Base-by-base conservation (phyloP, 352 stramenopile genomes). In the Globisporangium heterothallicum region DNA sequence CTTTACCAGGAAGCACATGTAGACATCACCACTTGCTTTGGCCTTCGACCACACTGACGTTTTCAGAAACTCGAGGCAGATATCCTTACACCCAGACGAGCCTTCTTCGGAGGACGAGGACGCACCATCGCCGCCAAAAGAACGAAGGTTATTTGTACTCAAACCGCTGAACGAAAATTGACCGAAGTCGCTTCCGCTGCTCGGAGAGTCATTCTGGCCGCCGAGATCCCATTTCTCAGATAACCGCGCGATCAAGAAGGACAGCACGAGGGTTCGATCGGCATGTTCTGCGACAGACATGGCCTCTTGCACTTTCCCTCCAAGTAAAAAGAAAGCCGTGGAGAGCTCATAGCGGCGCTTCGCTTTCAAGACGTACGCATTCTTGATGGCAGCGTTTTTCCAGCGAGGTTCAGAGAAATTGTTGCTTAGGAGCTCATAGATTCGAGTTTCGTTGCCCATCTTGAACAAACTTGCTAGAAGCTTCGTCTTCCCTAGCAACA, bases 381-480 rank as follows among this genome's bases (percentile, higher is more conserved):
- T 96, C 61, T 96, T 96, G n/a, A 94, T 80, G 13, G 86, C 85
- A 9, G 83, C 84, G 42, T 85, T 92, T 44, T 86, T 84, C 86
- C 86, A 95, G 30, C 83, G 76, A 25, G 70, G 47, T 18, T 96
- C 82, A 0, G 64, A 61, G 59, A 96, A 95, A 50, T 96, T 72
- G 50, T 95, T 94, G 13, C 57, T 65, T 9, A 96, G 26, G 3
- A 96, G 61, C 22, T 94, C 84, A 8, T 59, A 68, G 34, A 94
- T 94, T 21, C 86, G 84, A 4, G 64, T 61, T 50, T 96, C 86
- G 26, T 86, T 82, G 16, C 58, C 69, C 63, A 96, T 81, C 52
- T 90, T 90, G 42, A 96, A 96, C 16, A 96, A 50, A 44, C 68
- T 90, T 7, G 74, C 77, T 14, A 95, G 65, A 12, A 96, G 25